phyloP scores from a whole-genome alignment of 371 early-diverging fungal genomes.

The Phascolomyces articulosus region DNA sequence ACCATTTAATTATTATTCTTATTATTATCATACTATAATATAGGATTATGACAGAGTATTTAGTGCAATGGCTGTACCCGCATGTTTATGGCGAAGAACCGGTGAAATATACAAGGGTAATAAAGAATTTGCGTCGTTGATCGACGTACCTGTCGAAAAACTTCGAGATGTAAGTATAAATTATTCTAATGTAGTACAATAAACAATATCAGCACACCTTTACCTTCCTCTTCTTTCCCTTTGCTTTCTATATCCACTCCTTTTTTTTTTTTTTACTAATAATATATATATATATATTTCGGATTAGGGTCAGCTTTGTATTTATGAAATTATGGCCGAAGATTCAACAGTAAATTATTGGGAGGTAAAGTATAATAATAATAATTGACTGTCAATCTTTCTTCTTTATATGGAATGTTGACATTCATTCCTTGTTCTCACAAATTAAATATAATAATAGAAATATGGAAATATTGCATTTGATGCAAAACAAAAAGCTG shows the following conservation, averaged over 20 bases:
- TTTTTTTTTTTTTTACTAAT: no score
- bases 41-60: slow-evolving; percentile 92
- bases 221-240: no score
- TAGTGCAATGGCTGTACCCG: slow-evolving; percentile 91
- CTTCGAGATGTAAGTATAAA: slow-evolving; percentile 64
- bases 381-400: no score
- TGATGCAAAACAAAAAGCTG: slow-evolving; percentile 94
- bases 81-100: slow-evolving; percentile 93
- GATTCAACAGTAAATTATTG: slow-evolving; percentile 82
- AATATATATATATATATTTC: no score
- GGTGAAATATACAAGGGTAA: slow-evolving; percentile 97
- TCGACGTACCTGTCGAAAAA: slow-evolving; percentile 81
- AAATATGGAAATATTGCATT: slow-evolving; percentile 96
- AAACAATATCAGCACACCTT: no score
- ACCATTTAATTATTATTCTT: not conserved
- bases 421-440: not conserved
- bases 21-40: slow-evolving; percentile 2
- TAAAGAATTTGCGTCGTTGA: slow-evolving; percentile 90
- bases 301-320: slow-evolving; percentile 66
- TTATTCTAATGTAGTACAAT: not conserved
- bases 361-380: slow-evolving; percentile 71
- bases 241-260: no score
- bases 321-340: slow-evolving; percentile 88
- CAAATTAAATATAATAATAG: slow-evolving; percentile 35
- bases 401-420: not conserved